phyloP scores from a whole-genome alignment of 495 filamentous ascomycete genomes.

The Penicillium samsonianum region DNA sequence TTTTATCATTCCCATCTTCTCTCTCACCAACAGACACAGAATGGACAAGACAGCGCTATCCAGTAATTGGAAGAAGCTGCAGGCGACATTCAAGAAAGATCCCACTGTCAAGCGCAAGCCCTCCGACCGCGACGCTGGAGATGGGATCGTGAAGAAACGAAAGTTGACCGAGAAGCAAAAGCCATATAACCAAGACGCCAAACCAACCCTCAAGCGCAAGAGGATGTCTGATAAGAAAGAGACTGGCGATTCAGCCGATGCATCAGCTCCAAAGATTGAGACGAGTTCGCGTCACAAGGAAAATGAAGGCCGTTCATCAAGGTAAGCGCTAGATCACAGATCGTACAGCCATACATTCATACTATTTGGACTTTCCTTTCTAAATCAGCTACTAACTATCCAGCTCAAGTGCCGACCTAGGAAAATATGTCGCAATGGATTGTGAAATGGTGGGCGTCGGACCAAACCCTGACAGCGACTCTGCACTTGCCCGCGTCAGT shows the following conservation, averaged over 20 bases:
- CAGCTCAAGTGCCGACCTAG: slow-evolving; percentile 53
- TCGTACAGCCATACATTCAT: not conserved
- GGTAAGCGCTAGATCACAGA: slow-evolving; percentile 31
- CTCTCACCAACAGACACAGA: slow-evolving; percentile 22
- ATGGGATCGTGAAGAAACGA: slow-evolving; percentile 41
- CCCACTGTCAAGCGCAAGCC: slow-evolving; percentile 41
- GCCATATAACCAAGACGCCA: slow-evolving; percentile 20
- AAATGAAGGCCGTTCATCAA: slow-evolving; percentile 54
- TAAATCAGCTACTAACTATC: slow-evolving; percentile 15
- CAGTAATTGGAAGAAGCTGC: slow-evolving; percentile 75
- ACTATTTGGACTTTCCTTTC: not conserved
- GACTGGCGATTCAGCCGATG: slow-evolving; percentile 15
- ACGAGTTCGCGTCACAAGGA: slow-evolving; percentile 33
- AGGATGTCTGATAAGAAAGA: slow-evolving; percentile 36
- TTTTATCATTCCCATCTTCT: slow-evolving; percentile 16
- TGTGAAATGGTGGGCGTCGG: slow-evolving; percentile 98
- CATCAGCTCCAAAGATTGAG: slow-evolving; percentile 17
- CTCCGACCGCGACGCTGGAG: slow-evolving; percentile 36
- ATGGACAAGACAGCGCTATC: slow-evolving; percentile 53
- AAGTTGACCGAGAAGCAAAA: slow-evolving; percentile 34
- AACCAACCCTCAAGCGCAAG: slow-evolving; percentile 29
- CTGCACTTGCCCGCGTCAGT: slow-evolving; percentile 77
- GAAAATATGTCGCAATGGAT: slow-evolving; percentile 90
- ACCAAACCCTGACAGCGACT: slow-evolving; percentile 62
- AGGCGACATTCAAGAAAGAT: slow-evolving; percentile 61